Evolutionary conservation across 495 filamentous ascomycete species (phyloP).

Genomic region (Umbilicaria muhlenbergii): DNA sequence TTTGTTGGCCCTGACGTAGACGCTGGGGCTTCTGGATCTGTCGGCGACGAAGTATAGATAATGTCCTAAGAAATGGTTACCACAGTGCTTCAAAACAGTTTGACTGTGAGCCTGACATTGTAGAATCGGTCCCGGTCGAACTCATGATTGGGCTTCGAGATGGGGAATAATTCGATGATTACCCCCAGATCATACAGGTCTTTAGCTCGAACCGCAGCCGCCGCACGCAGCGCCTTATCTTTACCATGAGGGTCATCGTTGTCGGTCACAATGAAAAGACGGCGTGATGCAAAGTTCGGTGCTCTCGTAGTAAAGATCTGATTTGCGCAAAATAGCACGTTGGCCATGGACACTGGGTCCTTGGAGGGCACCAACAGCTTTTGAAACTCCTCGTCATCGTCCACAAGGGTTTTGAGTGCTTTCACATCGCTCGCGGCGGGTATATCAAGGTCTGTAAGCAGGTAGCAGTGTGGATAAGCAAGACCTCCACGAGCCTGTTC

Average conservation of each 20-base stretch:
- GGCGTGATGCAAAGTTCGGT: conserved; percentile 79
- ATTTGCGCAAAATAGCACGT: conserved; percentile 86
- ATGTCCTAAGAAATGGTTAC: conserved; percentile 42
- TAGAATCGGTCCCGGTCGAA: conserved; percentile 87
- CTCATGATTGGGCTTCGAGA: conserved; percentile 52
- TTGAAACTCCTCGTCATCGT: conserved; percentile 49
- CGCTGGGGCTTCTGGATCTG: conserved; percentile 51
- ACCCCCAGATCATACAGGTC: conserved; percentile 94
- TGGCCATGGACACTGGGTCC: conserved; percentile 66
- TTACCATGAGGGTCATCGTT: conserved; percentile 73
- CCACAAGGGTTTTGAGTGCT: conserved; percentile 51
- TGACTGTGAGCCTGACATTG: conserved; percentile 40
- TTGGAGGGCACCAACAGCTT: conserved; percentile 52
- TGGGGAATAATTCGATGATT: conserved; percentile 85
- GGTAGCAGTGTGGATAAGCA: conserved; percentile 82
- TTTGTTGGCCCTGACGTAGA: conserved; percentile 27
- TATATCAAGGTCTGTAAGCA: conserved; percentile 76
- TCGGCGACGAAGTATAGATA: conserved; percentile 47
- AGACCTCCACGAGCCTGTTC: conserved; percentile 40
- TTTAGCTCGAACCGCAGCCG: conserved; percentile 73
- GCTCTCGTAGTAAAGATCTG: conserved; percentile 94
- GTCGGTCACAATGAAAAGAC: conserved; percentile 91
- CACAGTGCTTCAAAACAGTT: neutral
- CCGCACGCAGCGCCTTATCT: conserved; percentile 53
- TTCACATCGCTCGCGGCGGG: conserved; percentile 82